A percentile compares a stretch with the other conserved stretches of the same genome.
Conservation (phyloP, 2,329 filamentous ascomycete genomes). For the Drechslera avenae region DNA sequence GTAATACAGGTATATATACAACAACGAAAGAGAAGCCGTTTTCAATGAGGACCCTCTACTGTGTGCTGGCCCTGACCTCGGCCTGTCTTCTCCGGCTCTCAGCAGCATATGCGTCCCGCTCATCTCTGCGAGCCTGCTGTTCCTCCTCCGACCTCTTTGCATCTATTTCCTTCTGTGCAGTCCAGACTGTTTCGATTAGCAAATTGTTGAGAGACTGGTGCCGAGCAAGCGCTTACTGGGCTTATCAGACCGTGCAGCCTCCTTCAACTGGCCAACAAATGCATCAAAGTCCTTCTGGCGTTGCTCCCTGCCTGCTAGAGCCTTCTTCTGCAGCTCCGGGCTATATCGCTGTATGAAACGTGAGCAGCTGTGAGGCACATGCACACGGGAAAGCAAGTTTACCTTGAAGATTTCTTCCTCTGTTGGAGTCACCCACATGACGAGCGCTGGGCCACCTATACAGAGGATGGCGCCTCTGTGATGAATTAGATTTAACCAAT, state of each 20-base stretch:
- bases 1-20: slow-evolving; percentile 26
- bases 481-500: slow-evolving; percentile 22
- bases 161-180: slow-evolving; percentile 43
- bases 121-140: slow-evolving; percentile 36
- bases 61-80: slow-evolving; percentile 42
- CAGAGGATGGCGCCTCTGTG: slow-evolving; percentile 71
- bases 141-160: slow-evolving; percentile 33
- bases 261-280: slow-evolving; percentile 82
- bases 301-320: slow-evolving; percentile 76
- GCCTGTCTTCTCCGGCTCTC: slow-evolving; percentile 41
- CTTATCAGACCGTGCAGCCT: slow-evolving; percentile 89
- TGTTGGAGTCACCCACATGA: slow-evolving; percentile 78
- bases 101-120: slow-evolving; percentile 38
- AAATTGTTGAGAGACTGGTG: neutral
- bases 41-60: slow-evolving; percentile 17
- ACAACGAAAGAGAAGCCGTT: slow-evolving; percentile 6
- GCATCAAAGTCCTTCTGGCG: slow-evolving; percentile 86
- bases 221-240: slow-evolving; percentile 66
- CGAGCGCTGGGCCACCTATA: slow-evolving; percentile 84
- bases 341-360: slow-evolving; percentile 71
- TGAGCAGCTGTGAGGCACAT: slow-evolving; percentile 5
- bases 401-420: slow-evolving; percentile 88
- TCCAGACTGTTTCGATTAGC: slow-evolving; percentile 41
- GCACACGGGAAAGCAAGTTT: slow-evolving; percentile 26
- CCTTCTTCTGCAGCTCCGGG: slow-evolving; percentile 88